Base-by-base conservation (phyloP, 371 early-diverging fungal genomes). In the Rhizopus stolonifer region DNA sequence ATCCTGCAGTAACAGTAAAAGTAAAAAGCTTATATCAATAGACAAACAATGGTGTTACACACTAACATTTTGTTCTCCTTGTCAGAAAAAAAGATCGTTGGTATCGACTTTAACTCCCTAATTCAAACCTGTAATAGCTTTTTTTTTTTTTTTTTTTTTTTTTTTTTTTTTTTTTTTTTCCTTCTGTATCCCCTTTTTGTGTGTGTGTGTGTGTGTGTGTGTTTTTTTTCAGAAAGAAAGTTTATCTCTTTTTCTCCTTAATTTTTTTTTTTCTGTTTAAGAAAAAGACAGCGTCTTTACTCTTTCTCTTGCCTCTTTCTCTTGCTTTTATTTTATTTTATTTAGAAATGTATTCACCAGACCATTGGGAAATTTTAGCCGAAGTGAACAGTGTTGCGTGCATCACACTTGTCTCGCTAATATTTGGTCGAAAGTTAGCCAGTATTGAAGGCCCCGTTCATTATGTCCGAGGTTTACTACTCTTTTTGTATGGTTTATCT, bases 391-490 rank as follows among this genome's bases (percentile, higher is more conserved):
- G 77, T 25, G 74, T 79, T 43, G 56, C 67, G 23, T 79, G 77
- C 29, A 79, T 82, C 52, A 75, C 81, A 1, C 49, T 69, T 14
- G 59, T 82, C 25, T 82, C 80, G 9, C 55, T 79, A 22, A 61
- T 80, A 8, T 77, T 80, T 56, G 83, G 83, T 15, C 70, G 83
- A 46, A 82, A 79, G 53, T 42, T 77, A 0, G 76, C 79, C 2
- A 64, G 69, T 38, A 57, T 68, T 6, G 71, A 77, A 21, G 77
- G 79, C 1, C 65, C 74, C 3, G 49, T 80, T 22, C 70, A 72
- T 43, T 82, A 82, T 50, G 65, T 75, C 2, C 77, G 79, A 17
- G 67, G 65, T 32, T 52, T 82, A 18, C 52, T 80, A 8, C 55
- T 79, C 6, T 24, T 67, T 0, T 52, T 79, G n/a, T 80, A 77